These are phyloP conservation scores for Uronychia binucleata DNA, from an alignment of 73 alveolate genomes.

Conservation along the genomic window DNA sequence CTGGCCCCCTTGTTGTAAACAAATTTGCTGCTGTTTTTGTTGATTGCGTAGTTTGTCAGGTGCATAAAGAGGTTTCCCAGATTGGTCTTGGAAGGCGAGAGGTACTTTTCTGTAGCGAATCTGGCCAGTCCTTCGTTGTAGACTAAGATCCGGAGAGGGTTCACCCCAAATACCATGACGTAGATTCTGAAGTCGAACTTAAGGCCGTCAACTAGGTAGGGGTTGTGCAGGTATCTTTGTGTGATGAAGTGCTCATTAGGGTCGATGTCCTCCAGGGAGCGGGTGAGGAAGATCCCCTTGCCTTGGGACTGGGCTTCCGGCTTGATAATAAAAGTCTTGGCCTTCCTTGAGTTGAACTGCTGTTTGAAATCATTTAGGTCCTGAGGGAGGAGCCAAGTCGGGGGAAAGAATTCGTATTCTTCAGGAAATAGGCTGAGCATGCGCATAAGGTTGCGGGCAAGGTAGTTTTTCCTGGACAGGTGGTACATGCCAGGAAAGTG, in stretches of 20 bases:
- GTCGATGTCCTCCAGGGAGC: conserved; percentile 7
- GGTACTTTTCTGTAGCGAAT: conserved; percentile 60
- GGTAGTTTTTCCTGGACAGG: conserved; percentile 66
- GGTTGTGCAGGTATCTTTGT: conserved; percentile 76
- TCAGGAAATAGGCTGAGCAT: conserved; percentile 11
- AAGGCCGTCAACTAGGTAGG: conserved; percentile 84
- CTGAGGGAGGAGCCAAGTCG: conserved; percentile 34
- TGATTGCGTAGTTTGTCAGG: conserved; percentile 41
- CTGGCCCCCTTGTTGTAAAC: too few species aligned
- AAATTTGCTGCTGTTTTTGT: conserved; percentile 25
- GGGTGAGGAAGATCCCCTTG: conserved; percentile 24
- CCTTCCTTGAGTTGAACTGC: background rate
- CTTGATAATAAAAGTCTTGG: conserved; percentile 21
- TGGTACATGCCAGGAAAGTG: conserved; percentile 88
- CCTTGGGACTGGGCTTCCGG: conserved; percentile 43
- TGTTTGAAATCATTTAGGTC: conserved; percentile 7
- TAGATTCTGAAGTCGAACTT: conserved; percentile 91
- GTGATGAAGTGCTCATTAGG: conserved; percentile 52
- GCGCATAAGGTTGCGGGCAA: conserved; percentile 3
- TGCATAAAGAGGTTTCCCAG: conserved; percentile 24
- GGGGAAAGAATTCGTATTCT: conserved; percentile 53
- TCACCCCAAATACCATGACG: conserved; percentile 64
- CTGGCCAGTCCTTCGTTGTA: conserved; percentile 72
- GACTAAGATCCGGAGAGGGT: conserved; percentile 51
- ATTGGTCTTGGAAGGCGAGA: background rate